These are phyloP conservation scores for Lotus japonicus DNA, from an alignment of 306 rosid genomes.

Conservation along the genomic window DNA sequence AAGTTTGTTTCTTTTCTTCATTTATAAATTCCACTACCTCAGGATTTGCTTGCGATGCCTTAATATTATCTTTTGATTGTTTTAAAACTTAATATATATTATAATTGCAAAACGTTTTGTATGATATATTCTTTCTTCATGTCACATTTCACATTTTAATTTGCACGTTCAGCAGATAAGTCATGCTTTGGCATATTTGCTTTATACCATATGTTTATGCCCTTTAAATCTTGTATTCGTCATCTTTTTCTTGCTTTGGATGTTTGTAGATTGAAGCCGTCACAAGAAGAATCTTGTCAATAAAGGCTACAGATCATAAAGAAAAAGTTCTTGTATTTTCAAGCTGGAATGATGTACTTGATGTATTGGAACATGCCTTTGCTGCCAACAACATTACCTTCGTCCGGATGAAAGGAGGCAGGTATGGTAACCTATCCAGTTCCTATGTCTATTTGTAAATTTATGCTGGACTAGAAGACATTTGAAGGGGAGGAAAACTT, in stretches of 20 bases:
- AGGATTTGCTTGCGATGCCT: no score
- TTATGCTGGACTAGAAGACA: slow-evolving; percentile 12
- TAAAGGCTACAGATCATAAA: slow-evolving; percentile 63
- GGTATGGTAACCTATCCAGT: slow-evolving; percentile 38
- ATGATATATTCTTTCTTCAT: slow-evolving; percentile 6
- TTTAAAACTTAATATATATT: neutral
- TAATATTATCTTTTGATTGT: no score
- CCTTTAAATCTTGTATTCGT: neutral
- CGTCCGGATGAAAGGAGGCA: slow-evolving; percentile 95
- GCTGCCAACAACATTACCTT: slow-evolving; percentile 52
- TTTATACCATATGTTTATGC: neutral
- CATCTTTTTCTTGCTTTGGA: slow-evolving; percentile 11
- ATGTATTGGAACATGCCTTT: slow-evolving; percentile 89
- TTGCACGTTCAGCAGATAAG: slow-evolving; percentile 5
- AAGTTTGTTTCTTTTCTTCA: neutral
- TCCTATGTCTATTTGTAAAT: neutral
- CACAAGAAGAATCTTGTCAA: slow-evolving; percentile 82
- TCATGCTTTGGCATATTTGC: neutral
- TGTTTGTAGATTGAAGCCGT: slow-evolving; percentile 81
- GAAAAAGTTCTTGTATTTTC: slow-evolving; percentile 88
- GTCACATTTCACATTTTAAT: slow-evolving; percentile 7
- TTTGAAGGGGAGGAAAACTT: neutral
- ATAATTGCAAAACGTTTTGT: neutral
- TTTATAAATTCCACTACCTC: no score
- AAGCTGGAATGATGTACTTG: slow-evolving; percentile 96